phyloP scores from a whole-genome alignment of 371 early-diverging fungal species.

The Basidiobolus meristosporus region DNA sequence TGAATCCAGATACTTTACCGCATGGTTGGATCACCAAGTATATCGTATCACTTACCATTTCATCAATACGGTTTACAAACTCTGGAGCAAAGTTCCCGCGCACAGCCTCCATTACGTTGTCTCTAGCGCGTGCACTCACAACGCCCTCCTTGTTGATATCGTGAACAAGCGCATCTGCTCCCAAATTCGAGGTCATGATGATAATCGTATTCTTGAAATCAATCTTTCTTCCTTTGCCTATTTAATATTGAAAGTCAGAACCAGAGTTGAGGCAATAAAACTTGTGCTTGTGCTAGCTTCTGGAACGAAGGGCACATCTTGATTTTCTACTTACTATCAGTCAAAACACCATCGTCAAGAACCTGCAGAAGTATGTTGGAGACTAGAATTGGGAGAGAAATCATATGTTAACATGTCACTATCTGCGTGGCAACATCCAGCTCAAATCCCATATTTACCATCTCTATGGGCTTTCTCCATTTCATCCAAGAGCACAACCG shows the following conservation, averaged over 20 bases:
- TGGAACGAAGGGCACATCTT: not conserved
- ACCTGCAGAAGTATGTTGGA: conserved; percentile 63
- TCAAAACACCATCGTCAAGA: conserved; percentile 81
- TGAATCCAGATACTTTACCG: not conserved
- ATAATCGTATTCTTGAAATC: conserved; percentile 87
- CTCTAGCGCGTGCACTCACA: conserved; percentile 24
- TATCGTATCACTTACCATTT: conserved; percentile 14
- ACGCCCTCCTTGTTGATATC: conserved; percentile 5
- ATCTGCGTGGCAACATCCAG: not conserved
- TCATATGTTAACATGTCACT: not conserved
- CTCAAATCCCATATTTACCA: conserved; percentile 3
- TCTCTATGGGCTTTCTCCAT: conserved; percentile 81
- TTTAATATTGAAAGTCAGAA: too few species aligned
- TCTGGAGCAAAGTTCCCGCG: conserved; percentile 75
- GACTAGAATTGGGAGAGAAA: too few species aligned
- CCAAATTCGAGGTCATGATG: conserved; percentile 80
- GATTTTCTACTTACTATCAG: conserved; percentile 24
- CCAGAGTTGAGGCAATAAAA: not conserved
- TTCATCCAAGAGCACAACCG: conserved; percentile 81
- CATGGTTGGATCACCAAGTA: not conserved
- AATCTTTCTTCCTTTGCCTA: conserved; percentile 62
- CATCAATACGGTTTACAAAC: conserved; percentile 83
- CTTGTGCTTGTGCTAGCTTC: not conserved
- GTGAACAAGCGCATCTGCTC: conserved; percentile 21
- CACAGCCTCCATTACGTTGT: conserved; percentile 38